Percentiles rank a stretch among this genome's conserved stretches.
Conservation (phyloP, 768 basidiomycete genomes). For the Tulasnella sp. region DNA sequence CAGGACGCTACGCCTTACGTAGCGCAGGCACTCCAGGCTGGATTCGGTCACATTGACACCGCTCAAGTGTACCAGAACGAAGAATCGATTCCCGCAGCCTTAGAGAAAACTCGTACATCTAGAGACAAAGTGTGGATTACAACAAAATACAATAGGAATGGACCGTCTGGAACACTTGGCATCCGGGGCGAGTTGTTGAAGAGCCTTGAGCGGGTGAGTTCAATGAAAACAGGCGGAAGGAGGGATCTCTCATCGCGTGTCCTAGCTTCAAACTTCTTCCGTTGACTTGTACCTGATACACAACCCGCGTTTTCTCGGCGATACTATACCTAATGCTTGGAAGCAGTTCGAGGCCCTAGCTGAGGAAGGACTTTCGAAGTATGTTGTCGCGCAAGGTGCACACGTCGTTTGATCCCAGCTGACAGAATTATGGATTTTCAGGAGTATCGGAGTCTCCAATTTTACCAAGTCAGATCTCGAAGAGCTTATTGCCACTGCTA, state of each 20-base stretch:
- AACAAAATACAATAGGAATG: conserved; percentile 57
- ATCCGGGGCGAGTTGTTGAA: conserved; percentile 22
- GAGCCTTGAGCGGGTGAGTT: conserved; percentile 50
- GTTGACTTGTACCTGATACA: conserved; percentile 74
- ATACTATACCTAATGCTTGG: conserved; percentile 51
- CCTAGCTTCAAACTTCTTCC: conserved; percentile 55
- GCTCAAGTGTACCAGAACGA: conserved; percentile 41
- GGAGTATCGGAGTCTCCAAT: conserved; percentile 74
- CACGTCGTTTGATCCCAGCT: neutral
- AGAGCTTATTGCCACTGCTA: conserved; percentile 47
- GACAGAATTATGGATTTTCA: conserved; percentile 33
- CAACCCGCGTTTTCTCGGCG: conserved; percentile 38
- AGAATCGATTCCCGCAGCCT: conserved; percentile 22
- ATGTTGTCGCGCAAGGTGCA: neutral
- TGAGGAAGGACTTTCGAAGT: conserved; percentile 57
- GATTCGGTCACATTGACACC: conserved; percentile 44
- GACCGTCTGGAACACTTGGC: conserved; percentile 30
- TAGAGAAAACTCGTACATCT: conserved; percentile 25
- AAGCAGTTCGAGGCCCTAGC: conserved; percentile 53
- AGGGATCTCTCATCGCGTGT: neutral
- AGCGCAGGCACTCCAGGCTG: conserved; percentile 54
- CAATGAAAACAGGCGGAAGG: neutral
- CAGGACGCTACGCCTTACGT: conserved; percentile 55
- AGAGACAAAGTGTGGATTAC: conserved; percentile 61
- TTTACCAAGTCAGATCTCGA: conserved; percentile 53